A percentile compares a stretch with the other conserved stretches of the same genome.
These are phyloP conservation scores for Arctostaphylos glauca DNA, from an alignment of 148 eudicot species.

Conservation along the genomic window DNA sequence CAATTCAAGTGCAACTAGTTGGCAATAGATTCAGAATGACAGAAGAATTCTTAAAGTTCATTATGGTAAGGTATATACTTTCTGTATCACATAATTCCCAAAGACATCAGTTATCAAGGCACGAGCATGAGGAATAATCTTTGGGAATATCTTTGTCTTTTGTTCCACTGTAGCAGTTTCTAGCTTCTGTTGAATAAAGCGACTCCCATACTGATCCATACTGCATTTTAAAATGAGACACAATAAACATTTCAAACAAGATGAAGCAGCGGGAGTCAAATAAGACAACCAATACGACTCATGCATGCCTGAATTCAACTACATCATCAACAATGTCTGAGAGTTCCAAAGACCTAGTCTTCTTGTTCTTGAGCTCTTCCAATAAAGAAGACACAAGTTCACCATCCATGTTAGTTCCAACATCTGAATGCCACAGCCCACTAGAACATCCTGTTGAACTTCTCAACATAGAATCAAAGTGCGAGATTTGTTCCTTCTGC, in stretches of 20 bases:
- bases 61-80: constrained; percentile 27
- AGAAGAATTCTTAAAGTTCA: constrained; percentile 8
- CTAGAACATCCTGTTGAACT: constrained; percentile 26
- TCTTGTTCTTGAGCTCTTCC: constrained; percentile 55
- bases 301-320: constrained; percentile 53
- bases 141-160: constrained; percentile 44
- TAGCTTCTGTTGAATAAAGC: constrained; percentile 70
- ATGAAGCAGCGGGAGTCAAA: constrained; percentile 1
- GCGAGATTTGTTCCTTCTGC: constrained; percentile 28
- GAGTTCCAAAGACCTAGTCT: constrained; percentile 46
- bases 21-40: background rate
- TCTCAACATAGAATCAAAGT: constrained; percentile 19
- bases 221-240: constrained; percentile 29
- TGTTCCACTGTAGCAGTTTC: constrained; percentile 54
- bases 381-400: constrained; percentile 35
- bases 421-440: constrained; percentile 22
- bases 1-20: constrained; percentile 14
- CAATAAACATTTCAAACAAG: background rate
- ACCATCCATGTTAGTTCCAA: constrained; percentile 32
- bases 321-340: constrained; percentile 50
- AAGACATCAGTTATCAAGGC: constrained; percentile 64
- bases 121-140: constrained; percentile 52
- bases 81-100: constrained; percentile 76
- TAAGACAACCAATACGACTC: background rate
- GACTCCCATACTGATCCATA: constrained; percentile 70